These are phyloP conservation scores for Leucocoprinus birnbaumii DNA, from an alignment of 768 basidiomycete genomes.

Conservation along the genomic window DNA sequence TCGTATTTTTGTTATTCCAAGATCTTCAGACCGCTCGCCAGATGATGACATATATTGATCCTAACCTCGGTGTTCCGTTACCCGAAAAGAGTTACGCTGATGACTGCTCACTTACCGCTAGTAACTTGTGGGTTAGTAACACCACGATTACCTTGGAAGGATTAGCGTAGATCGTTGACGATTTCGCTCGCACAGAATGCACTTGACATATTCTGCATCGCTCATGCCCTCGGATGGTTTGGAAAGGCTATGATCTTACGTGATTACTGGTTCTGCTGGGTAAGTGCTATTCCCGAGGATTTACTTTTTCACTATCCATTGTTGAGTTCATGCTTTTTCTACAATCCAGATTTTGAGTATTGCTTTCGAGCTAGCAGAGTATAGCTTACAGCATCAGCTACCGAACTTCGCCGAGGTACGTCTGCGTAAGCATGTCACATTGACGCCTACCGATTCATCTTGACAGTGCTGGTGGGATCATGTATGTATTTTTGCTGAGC, in stretches of 20 bases:
- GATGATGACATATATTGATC: slow-evolving; percentile 81
- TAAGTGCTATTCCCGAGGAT: slow-evolving; percentile 26
- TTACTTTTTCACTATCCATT: slow-evolving; percentile 12
- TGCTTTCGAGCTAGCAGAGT: slow-evolving; percentile 87
- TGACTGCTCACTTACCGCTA: slow-evolving; percentile 62
- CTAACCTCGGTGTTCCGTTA: slow-evolving; percentile 64
- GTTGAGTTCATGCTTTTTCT: slow-evolving; percentile 7
- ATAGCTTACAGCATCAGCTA: slow-evolving; percentile 85
- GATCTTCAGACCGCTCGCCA: slow-evolving; percentile 71
- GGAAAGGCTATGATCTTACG: slow-evolving; percentile 88
- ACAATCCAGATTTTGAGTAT: slow-evolving; percentile 71
- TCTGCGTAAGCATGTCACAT: slow-evolving; percentile 14
- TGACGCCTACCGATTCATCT: slow-evolving; percentile 14
- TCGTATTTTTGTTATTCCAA: slow-evolving; percentile 87
- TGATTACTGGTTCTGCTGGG: slow-evolving; percentile 96
- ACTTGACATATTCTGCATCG: slow-evolving; percentile 83
- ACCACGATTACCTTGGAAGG: neutral
- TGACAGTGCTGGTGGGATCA: slow-evolving; percentile 91
- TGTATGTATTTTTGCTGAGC: slow-evolving; percentile 40
- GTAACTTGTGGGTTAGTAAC: slow-evolving; percentile 62
- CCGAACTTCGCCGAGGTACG: slow-evolving; percentile 84
- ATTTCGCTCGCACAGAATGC: slow-evolving; percentile 49
- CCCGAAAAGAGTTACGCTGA: slow-evolving; percentile 89
- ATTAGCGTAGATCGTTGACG: neutral
- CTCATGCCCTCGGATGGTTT: slow-evolving; percentile 87